A percentile compares a stretch with the other conserved stretches of the same genome.
These are phyloP conservation scores for Noccaea caerulescens DNA, from an alignment of 345 rosid species.

Conservation along the genomic window DNA sequence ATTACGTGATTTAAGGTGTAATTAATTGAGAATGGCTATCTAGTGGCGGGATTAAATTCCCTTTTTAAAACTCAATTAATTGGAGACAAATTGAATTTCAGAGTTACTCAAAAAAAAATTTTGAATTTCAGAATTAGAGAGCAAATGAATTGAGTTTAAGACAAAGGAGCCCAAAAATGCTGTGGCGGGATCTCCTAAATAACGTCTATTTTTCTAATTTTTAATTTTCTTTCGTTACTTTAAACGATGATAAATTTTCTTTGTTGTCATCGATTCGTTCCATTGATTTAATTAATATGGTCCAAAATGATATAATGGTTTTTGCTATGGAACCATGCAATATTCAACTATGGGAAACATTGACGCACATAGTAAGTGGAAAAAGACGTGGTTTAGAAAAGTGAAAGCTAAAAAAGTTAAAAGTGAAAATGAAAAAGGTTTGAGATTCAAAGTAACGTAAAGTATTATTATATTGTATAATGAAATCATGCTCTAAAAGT, in stretches of 20 bases:
- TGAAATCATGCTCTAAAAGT: constrained; percentile 31
- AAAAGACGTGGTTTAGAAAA: constrained; percentile 28
- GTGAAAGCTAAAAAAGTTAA: constrained; percentile 31
- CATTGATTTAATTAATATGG: not conserved
- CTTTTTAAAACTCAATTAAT: too few relatives aligned
- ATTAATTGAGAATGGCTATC: not conserved
- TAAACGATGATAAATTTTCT: not conserved
- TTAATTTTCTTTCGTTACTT: not conserved
- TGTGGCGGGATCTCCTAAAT: constrained; percentile 37
- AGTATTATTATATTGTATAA: constrained; percentile 10
- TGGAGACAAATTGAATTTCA: not conserved
- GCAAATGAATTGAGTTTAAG: not conserved
- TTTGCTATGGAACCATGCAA: constrained; percentile 12
- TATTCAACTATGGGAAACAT: constrained; percentile 34
- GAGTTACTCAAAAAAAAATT: too few relatives aligned
- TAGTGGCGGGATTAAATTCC: too few relatives aligned
- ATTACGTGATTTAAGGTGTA: constrained; percentile 27
- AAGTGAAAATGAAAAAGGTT: constrained; percentile 22
- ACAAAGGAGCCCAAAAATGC: not conserved
- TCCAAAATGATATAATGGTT: not conserved
- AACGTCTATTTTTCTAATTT: constrained; percentile 8
- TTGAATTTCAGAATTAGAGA: not conserved
- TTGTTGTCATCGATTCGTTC: not conserved
- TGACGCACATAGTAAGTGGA: constrained; percentile 36
- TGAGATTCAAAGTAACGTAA: constrained; percentile 39